A percentile compares a stretch with the other conserved stretches of the same genome.
phyloP scores from a whole-genome alignment of 2,329 filamentous ascomycete genomes.

The Colletotrichum sansevieriae region DNA sequence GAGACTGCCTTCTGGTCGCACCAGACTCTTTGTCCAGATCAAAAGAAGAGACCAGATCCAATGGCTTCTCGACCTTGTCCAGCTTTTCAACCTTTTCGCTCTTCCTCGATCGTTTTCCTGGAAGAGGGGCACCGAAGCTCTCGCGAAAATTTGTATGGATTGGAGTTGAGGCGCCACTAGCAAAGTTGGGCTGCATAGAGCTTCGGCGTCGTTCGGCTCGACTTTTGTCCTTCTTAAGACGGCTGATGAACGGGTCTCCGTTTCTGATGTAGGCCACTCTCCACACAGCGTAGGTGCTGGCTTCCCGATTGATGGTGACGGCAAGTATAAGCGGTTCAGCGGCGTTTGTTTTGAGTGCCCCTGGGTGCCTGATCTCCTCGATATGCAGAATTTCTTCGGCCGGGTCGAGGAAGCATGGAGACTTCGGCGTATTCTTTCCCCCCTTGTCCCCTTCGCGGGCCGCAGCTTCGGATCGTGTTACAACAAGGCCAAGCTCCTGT shows the following conservation, averaged over 20 bases:
- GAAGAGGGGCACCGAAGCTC: constrained; percentile 75
- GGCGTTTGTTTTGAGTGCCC: constrained; percentile 47
- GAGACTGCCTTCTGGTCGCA: constrained; percentile 70
- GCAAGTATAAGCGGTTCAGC: constrained; percentile 75
- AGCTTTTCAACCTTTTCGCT: constrained; percentile 60
- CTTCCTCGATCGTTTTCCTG: constrained; percentile 66
- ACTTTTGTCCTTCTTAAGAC: constrained; percentile 60
- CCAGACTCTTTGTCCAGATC: constrained; percentile 74
- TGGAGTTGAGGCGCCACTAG: constrained; percentile 83
- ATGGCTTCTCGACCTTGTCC: constrained; percentile 56
- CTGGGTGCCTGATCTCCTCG: constrained; percentile 74
- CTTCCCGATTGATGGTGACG: constrained; percentile 84
- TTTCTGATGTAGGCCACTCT: constrained; percentile 81
- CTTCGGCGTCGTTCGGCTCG: constrained; percentile 68
- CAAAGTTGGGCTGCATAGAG: constrained; percentile 75
- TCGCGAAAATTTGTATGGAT: constrained; percentile 79
- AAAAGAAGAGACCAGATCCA: constrained; percentile 78
- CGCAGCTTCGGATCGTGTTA: constrained; percentile 66
- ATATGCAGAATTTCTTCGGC: constrained; percentile 89
- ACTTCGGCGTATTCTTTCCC: constrained; percentile 53
- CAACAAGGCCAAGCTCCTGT: constrained; percentile 86
- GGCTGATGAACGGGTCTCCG: constrained; percentile 67
- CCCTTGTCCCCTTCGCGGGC: constrained; percentile 52
- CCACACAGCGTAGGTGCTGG: constrained; percentile 87
- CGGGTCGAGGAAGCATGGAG: constrained; percentile 73